Evolutionary conservation across 805 yeast species (phyloP).

Genomic region (Metschnikowia anglica): DNA sequence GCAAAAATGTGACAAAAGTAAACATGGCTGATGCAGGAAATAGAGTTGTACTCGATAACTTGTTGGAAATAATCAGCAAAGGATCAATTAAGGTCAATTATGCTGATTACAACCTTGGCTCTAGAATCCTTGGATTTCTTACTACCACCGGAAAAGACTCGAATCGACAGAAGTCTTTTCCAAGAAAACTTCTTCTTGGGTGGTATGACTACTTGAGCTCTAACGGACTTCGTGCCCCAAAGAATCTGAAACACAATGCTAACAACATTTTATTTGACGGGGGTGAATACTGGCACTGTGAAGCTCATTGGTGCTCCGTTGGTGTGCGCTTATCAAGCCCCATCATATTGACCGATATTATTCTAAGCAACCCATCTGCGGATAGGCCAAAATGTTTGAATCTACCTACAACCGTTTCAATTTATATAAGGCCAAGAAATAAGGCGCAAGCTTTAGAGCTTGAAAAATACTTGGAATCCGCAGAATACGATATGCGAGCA

Average conservation of each 20-base stretch:
- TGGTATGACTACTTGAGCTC: conserved; percentile 39
- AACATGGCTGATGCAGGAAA: conserved; percentile 19
- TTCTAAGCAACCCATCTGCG: conserved; percentile 22
- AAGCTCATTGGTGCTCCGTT: conserved; percentile 28
- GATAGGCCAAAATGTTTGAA: conserved; percentile 11
- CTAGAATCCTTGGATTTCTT: conserved; percentile 41
- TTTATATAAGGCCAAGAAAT: conserved; percentile 33
- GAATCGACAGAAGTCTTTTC: conserved; percentile 18
- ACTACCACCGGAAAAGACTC: conserved; percentile 26
- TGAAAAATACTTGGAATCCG: conserved; percentile 20
- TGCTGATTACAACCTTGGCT: conserved; percentile 40
- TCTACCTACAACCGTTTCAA: conserved; percentile 23
- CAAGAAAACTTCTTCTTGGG: conserved; percentile 34
- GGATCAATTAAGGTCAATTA: conserved; percentile 39
- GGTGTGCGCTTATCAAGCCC: conserved; percentile 37
- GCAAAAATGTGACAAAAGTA: conserved; percentile 8
- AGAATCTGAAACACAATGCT: conserved; percentile 36
- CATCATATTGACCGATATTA: conserved; percentile 36
- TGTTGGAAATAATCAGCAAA: conserved; percentile 32
- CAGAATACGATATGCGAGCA: conserved; percentile 2
- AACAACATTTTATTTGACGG: conserved; percentile 39
- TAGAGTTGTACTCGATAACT: conserved; percentile 27
- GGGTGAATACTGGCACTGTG: conserved; percentile 36
- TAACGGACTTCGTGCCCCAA: conserved; percentile 24
- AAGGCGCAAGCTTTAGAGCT: conserved; percentile 20